Conservation (phyloP, 2,329 filamentous ascomycete genomes). For the Epichloe bromicola region DNA sequence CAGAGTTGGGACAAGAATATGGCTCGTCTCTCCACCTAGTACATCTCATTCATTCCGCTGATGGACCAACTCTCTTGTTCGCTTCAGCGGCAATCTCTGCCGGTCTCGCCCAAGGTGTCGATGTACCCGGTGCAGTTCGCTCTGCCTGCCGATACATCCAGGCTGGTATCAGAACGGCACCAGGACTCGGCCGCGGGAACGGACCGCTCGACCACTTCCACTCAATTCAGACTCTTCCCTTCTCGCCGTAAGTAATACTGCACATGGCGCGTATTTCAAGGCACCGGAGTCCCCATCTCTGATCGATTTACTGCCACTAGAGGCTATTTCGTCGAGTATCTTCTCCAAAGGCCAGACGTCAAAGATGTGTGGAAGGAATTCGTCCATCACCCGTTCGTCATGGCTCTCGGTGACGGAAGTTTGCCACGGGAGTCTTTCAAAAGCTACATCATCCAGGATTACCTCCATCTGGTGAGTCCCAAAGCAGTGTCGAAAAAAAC, state of each 20-base stretch:
- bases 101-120: slow-evolving; percentile 49
- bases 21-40: not conserved
- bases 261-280: not conserved
- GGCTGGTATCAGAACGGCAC: slow-evolving; percentile 53
- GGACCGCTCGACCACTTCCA: slow-evolving; percentile 73
- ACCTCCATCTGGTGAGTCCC: slow-evolving; percentile 62
- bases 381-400: slow-evolving; percentile 72
- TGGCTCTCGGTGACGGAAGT: slow-evolving; percentile 60
- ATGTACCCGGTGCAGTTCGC: slow-evolving; percentile 47
- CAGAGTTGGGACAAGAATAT: not conserved
- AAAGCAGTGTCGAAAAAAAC: too few relatives aligned
- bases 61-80: not conserved
- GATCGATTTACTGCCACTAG: slow-evolving; percentile 22
- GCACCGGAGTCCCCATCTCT: not conserved
- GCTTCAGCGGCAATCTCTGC: slow-evolving; percentile 56
- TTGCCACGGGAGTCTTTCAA: slow-evolving; percentile 70
- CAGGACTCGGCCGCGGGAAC: slow-evolving; percentile 49
- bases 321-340: slow-evolving; percentile 71
- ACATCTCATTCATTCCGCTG: not conserved
- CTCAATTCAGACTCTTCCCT: slow-evolving; percentile 53
- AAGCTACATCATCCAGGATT: slow-evolving; percentile 83
- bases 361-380: slow-evolving; percentile 60
- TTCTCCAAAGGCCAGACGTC: slow-evolving; percentile 66
- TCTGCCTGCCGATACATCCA: slow-evolving; percentile 60
- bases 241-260: slow-evolving; percentile 40